phyloP scores from a whole-genome alignment of 2,329 filamentous ascomycete species.

The Fusarium nematophilum region DNA sequence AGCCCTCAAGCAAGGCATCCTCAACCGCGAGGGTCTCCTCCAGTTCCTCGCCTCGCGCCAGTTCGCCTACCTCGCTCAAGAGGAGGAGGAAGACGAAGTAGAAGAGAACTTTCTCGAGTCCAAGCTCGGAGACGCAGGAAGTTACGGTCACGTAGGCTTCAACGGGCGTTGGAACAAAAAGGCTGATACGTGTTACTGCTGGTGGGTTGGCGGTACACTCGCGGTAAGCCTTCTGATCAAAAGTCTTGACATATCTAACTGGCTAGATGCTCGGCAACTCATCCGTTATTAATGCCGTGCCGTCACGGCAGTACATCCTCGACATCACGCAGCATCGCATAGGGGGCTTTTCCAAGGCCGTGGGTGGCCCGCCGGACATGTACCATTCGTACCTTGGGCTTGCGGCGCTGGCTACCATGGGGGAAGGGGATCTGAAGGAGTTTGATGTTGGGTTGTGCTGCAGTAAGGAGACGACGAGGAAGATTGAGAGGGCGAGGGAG shows the following conservation, averaged over 20 bases:
- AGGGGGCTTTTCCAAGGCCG: constrained; percentile 82
- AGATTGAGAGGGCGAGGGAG: constrained; percentile 60
- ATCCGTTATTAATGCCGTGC: constrained; percentile 66
- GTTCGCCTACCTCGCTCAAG: constrained; percentile 65
- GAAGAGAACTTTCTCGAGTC: constrained; percentile 53
- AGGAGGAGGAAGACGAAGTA: constrained; percentile 59
- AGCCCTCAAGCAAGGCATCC: constrained; percentile 51
- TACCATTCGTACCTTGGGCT: constrained; percentile 92
- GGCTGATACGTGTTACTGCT: constrained; percentile 95
- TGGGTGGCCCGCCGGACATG: constrained; percentile 77
- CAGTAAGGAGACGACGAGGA: constrained; percentile 67
- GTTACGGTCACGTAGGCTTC: constrained; percentile 73
- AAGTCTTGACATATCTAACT: not conserved
- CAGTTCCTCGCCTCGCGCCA: constrained; percentile 75
- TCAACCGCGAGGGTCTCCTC: constrained; percentile 47
- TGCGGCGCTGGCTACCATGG: constrained; percentile 79
- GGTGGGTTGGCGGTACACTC: constrained; percentile 83
- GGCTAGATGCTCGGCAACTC: constrained; percentile 68
- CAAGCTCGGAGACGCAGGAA: constrained; percentile 49
- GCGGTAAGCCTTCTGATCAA: constrained; percentile 45
- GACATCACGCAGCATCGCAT: constrained; percentile 88
- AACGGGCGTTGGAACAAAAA: constrained; percentile 93
- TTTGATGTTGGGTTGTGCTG: constrained; percentile 84
- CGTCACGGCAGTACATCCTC: constrained; percentile 82
- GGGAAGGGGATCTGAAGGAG: constrained; percentile 74